Evolutionary conservation across 169 alveolate genomes (phyloP), one percentile per base, ranked within the genome.

Genomic region (Cryptosporidium muris): DNA sequence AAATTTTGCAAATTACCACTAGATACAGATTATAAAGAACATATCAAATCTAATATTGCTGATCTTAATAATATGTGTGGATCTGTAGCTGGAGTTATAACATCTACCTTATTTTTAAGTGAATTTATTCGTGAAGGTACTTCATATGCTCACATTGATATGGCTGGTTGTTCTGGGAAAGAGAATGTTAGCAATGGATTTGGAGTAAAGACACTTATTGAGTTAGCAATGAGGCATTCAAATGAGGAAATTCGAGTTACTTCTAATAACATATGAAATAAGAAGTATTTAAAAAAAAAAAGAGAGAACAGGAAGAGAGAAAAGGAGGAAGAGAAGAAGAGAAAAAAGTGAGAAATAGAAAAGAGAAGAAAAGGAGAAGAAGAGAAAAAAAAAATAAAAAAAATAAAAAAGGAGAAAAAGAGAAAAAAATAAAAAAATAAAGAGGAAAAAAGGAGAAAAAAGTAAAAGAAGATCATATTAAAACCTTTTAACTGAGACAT

Each of bases 71-170:
- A 96, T 89, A 65, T 38, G 88, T 58, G 62, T 67, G 92, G 74
- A 94, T 96, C 93, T 37, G 90, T 93, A 9, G 81, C 97, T 16
- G 89, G 94, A 58, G 91, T 92, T n/a, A 68, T 90, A 9, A 81
- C 91, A 37, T 99, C 99, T 5, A 97, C 99, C 6, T 93, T 97
- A 25, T 97, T 96, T 90, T 89, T 97, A 34, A 91, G 94, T 58
- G 95, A 94, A 52, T 97, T 97, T 88, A 92, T 97, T 34, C 94
- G 93, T 25, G 89, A 92, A 88, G 90, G 60, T 14, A 93, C 92
- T 34, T 90, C 92, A 36, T 97, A 98, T 98, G 96, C 96, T 12
- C 99, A 96, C 81, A 80, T 96, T 60, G 99, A 96, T 89, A 96
- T 96, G 45, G 99, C 99, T n/a, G 99, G 99, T 0, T 96, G 96